Evolutionary conservation across 2,329 filamentous ascomycete genomes (phyloP).

Genomic region (Fusarium anthophilum): DNA sequence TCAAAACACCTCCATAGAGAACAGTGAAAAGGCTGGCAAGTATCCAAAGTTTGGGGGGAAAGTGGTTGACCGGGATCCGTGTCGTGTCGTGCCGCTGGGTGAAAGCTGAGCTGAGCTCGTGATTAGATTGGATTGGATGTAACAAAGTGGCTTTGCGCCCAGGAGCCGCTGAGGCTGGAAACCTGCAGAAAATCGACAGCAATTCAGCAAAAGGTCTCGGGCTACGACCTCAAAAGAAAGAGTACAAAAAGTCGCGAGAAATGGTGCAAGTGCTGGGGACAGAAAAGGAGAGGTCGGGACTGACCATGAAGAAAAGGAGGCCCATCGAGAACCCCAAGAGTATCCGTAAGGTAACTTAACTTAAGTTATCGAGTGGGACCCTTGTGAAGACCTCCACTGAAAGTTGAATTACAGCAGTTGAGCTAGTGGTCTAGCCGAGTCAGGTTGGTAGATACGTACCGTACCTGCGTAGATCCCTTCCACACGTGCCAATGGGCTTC

Average conservation of each 20-base stretch:
- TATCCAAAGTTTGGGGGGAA: slow-evolving; percentile 4
- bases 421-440: slow-evolving; percentile 18
- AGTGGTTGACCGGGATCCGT: slow-evolving; percentile 22
- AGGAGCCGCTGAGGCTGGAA: slow-evolving; percentile 12
- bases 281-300: slow-evolving; percentile 37
- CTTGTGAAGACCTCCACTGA: slow-evolving; percentile 30
- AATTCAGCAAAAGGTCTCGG: slow-evolving; percentile 8
- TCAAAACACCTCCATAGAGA: slow-evolving; percentile 31
- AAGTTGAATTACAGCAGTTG: slow-evolving; percentile 32
- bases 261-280: slow-evolving; percentile 11
- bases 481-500: not conserved
- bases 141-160: slow-evolving; percentile 32
- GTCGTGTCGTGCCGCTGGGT: not conserved
- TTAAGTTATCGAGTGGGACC: slow-evolving; percentile 33
- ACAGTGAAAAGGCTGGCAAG: slow-evolving; percentile 21
- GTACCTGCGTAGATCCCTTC: slow-evolving; percentile 15
- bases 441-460: slow-evolving; percentile 21
- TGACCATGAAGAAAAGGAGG: slow-evolving; percentile 40
- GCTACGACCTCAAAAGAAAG: not conserved
- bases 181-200: slow-evolving; percentile 2
- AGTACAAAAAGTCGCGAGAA: slow-evolving; percentile 2
- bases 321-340: slow-evolving; percentile 30
- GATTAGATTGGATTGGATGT: slow-evolving; percentile 20
- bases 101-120: slow-evolving; percentile 8
- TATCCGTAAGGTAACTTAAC: not conserved